Conservation (phyloP, 1,139 yeast species). For the Pichia sorboxylosa region DNA sequence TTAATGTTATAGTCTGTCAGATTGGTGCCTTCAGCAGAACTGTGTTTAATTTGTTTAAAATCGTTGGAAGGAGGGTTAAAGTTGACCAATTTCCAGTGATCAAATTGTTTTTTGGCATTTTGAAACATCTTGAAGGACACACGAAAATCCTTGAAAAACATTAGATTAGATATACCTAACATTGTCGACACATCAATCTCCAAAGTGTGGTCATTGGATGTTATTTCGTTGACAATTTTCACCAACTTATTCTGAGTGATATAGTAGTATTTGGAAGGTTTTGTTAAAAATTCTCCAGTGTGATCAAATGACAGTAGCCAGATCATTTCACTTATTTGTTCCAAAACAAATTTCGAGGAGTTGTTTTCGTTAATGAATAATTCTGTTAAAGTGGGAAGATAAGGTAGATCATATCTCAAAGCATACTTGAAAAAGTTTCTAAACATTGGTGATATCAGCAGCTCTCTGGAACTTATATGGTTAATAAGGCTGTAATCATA, state of each 20-base stretch:
- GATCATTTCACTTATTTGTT: slow-evolving; percentile 19
- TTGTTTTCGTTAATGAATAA: slow-evolving; percentile 8
- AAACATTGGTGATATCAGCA: slow-evolving; percentile 19
- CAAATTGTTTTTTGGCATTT: slow-evolving; percentile 21
- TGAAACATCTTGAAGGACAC: slow-evolving; percentile 18
- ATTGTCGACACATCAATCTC: slow-evolving; percentile 18
- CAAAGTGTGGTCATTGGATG: slow-evolving; percentile 8
- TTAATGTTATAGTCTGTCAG: slow-evolving; percentile 20
- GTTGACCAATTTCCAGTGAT: slow-evolving; percentile 22
- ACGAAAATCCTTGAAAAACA: slow-evolving; percentile 14
- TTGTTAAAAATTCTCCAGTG: slow-evolving; percentile 16
- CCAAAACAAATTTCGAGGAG: slow-evolving; percentile 9
- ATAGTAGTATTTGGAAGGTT: slow-evolving; percentile 15
- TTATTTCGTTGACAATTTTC: slow-evolving; percentile 13
- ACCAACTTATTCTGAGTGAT: slow-evolving; percentile 19
- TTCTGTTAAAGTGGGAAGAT: slow-evolving; percentile 15
- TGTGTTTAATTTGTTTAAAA: slow-evolving; percentile 15
- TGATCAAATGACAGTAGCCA: slow-evolving; percentile 22
- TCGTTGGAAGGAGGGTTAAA: slow-evolving; percentile 23
- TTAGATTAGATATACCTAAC: slow-evolving; percentile 19
- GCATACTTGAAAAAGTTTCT: slow-evolving; percentile 17
- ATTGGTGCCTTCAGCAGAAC: slow-evolving; percentile 1
- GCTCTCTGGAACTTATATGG: slow-evolving; percentile 11
- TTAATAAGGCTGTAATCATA: slow-evolving; percentile 15
- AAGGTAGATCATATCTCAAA: slow-evolving; percentile 13